Evolutionary conservation across 2,329 filamentous ascomycete genomes (phyloP), one percentile per base, ranked within the genome.

Genomic region (Fusarium sp.): DNA sequence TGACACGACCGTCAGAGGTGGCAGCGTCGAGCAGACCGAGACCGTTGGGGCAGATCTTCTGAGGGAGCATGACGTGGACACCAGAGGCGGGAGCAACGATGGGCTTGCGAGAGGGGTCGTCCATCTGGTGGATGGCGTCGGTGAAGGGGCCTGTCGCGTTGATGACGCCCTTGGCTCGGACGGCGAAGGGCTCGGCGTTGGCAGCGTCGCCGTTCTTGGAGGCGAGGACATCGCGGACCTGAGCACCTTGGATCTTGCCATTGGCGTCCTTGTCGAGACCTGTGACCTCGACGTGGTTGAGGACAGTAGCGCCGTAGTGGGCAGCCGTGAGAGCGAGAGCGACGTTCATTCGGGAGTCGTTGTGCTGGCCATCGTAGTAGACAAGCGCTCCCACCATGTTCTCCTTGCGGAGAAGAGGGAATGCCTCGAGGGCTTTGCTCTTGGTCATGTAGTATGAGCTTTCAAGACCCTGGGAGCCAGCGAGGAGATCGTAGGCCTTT

Each of bases 351-450:
- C 91, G 87, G 25, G 91, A 92, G 74, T 95, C 91, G 73, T 95
- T 94, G 80, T 94, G 91, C 54, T 91, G 91, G 62, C 91, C 91
- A 78, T 95, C 89, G 74, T 94, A 94, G 82, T 95, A 95, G 34
- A 94, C 91, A 70, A 94, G 79, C 31, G 91, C 91, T 65, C 91
- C 91, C 49, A 92, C 84, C 13, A 94, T 79, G 61, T 87, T 87
- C 49, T 91, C 86, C 71, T 85, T 88, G 76, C 88, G 90, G 66
- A 95, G 78, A 85, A 93, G 90, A 22, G 91, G 91, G 71, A 93
- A 93, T 7, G 88, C 85, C 70, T 92, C 88, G 59, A 93, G 80
- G 8, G 91, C 91, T 77, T 91, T 91, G 76, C 84, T 88, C 78
- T 87, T 89, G 64, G 88, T 90, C 77, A 94, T 78, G 73, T 92